phyloP scores from a whole-genome alignment of 2,329 filamentous ascomycete genomes.

The Penicillium sp. region DNA sequence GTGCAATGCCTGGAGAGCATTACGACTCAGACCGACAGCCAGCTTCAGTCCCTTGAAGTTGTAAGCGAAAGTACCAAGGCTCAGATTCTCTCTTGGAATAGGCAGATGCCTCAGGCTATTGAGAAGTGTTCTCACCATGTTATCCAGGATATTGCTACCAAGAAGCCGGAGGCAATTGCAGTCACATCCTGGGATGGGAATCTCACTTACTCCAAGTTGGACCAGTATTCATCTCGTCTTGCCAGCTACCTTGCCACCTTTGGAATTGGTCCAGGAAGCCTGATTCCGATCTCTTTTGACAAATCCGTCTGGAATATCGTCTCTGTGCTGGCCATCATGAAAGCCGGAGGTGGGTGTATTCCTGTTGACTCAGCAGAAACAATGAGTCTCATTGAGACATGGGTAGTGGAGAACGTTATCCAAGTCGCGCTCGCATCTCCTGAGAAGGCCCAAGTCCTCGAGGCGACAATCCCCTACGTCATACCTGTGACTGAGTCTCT shows the following conservation, averaged over 20 bases:
- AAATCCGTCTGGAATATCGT: constrained; percentile 33
- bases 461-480: constrained; percentile 44
- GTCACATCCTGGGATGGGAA: constrained; percentile 34
- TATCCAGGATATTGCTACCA: constrained; percentile 25
- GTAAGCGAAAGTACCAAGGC: constrained; percentile 39
- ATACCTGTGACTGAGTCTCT: constrained; percentile 34
- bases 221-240: constrained; percentile 33
- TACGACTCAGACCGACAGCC: constrained; percentile 34
- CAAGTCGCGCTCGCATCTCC: constrained; percentile 43
- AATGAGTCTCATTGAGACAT: constrained; percentile 37
- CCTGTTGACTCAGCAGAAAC: constrained; percentile 36
- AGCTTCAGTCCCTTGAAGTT: constrained; percentile 35
- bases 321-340: constrained; percentile 31
- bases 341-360: constrained; percentile 33
- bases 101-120: constrained; percentile 18
- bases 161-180: constrained; percentile 27
- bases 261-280: constrained; percentile 26
- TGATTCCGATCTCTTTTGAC: constrained; percentile 29
- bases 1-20: constrained; percentile 40
- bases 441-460: constrained; percentile 38
- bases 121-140: constrained; percentile 32
- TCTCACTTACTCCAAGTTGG: constrained; percentile 35
- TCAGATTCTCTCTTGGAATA: constrained; percentile 33
- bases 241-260: constrained; percentile 31
- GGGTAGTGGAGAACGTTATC: constrained; percentile 40